A percentile compares a stretch with the other conserved stretches of the same genome.
Evolutionary conservation across 192 early-diverging fungal species (phyloP).

Genomic region (Thamnidium elegans): DNA sequence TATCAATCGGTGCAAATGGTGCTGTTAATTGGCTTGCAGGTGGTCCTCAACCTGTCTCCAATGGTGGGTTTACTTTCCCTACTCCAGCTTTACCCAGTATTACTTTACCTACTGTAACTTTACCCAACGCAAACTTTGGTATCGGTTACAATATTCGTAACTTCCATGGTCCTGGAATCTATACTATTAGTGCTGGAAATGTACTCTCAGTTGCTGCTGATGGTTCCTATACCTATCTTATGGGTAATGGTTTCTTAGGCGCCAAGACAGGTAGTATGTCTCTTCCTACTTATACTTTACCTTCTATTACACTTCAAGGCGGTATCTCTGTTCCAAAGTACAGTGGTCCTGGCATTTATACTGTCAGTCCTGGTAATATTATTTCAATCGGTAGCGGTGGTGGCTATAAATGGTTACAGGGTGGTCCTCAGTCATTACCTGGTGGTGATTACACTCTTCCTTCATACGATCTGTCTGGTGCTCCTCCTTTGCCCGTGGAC

Average conservation of each 20-base stretch:
- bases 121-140: neutral
- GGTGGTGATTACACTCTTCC: neutral
- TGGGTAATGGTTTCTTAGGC: neutral
- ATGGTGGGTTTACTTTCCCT: neutral
- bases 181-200: neutral
- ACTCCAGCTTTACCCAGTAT: neutral
- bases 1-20: neutral
- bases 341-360: constrained; percentile 2
- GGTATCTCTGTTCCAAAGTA: neutral
- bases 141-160: neutral
- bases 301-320: neutral
- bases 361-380: neutral
- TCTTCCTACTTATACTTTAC: neutral
- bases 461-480: neutral
- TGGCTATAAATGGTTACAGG: neutral
- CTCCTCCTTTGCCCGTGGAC: too few relatives aligned
- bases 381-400: neutral
- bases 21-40: neutral
- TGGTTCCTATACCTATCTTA: neutral
- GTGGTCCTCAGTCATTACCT: neutral
- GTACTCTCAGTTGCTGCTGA: neutral
- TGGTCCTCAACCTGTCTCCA: neutral
- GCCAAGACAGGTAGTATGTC: neutral
- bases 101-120: neutral
- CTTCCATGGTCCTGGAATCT: neutral